These are phyloP conservation scores for Gloeopeniophorella convolvens DNA, from an alignment of 768 basidiomycete genomes.

Conservation along the genomic window DNA sequence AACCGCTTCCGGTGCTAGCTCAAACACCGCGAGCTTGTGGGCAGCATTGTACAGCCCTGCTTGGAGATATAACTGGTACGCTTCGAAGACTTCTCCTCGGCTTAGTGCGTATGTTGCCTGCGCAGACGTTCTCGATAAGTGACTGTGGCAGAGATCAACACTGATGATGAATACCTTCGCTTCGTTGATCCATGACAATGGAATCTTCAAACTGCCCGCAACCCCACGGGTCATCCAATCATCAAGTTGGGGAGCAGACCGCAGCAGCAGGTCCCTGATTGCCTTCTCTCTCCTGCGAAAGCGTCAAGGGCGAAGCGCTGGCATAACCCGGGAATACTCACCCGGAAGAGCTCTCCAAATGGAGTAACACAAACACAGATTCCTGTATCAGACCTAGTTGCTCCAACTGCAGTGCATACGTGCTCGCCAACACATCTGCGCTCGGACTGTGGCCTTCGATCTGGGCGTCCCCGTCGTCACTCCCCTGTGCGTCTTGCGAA, in stretches of 20 bases:
- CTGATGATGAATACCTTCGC: constrained; percentile 54
- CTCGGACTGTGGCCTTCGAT: constrained; percentile 75
- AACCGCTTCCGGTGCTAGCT: constrained; percentile 84
- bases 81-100: constrained; percentile 56
- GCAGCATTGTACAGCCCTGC: constrained; percentile 69
- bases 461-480: constrained; percentile 38
- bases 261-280: constrained; percentile 71
- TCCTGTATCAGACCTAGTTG: constrained; percentile 73
- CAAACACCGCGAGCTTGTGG: constrained; percentile 77
- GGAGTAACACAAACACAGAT: constrained; percentile 83
- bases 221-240: constrained; percentile 70
- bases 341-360: constrained; percentile 78
- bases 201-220: constrained; percentile 72
- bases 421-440: constrained; percentile 76
- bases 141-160: neutral
- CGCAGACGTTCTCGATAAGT: constrained; percentile 1
- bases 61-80: constrained; percentile 69
- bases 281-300: constrained; percentile 67
- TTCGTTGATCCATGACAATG: constrained; percentile 82
- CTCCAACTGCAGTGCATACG: constrained; percentile 86
- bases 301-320: neutral
- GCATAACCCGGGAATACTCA: constrained; percentile 29
- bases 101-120: constrained; percentile 65
- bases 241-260: constrained; percentile 59
- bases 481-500: constrained; percentile 32